These are phyloP conservation scores for Neurospora sp. DNA, from an alignment of 495 filamentous ascomycete genomes.

Conservation along the genomic window DNA sequence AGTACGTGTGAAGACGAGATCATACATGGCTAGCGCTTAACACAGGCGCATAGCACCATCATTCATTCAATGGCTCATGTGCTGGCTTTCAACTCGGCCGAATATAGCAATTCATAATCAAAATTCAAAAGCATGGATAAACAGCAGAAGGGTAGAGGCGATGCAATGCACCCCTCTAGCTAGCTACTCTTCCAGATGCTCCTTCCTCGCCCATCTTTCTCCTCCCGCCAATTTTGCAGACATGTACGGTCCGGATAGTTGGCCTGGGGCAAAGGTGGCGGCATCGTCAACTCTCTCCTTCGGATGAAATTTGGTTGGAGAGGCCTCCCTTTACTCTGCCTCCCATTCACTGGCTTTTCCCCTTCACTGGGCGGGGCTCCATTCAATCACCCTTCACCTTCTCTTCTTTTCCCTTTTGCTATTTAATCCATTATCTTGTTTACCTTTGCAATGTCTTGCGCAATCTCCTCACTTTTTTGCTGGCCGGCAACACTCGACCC, in stretches of 20 bases:
- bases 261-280: neutral
- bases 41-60: too few species aligned
- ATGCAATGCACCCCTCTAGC: too few species aligned
- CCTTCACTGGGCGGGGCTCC: neutral
- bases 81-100: too few species aligned
- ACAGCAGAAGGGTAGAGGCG: too few species aligned
- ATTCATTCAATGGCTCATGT: too few species aligned
- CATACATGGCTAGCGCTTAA: too few species aligned
- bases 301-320: neutral
- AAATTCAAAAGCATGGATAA: too few species aligned
- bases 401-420: neutral
- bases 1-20: too few species aligned
- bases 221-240: neutral
- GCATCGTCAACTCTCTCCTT: neutral
- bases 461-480: neutral
- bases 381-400: neutral
- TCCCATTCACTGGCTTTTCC: neutral
- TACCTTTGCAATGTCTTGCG: neutral
- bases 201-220: too few species aligned
- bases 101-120: too few species aligned
- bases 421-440: neutral
- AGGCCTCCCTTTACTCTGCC: neutral
- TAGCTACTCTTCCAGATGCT: too few species aligned
- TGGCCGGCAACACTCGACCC: neutral
- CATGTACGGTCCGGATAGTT: neutral